These are phyloP conservation scores for Fusarium vanettenii DNA, from an alignment of 2,329 filamentous ascomycete species.

Conservation along the genomic window DNA sequence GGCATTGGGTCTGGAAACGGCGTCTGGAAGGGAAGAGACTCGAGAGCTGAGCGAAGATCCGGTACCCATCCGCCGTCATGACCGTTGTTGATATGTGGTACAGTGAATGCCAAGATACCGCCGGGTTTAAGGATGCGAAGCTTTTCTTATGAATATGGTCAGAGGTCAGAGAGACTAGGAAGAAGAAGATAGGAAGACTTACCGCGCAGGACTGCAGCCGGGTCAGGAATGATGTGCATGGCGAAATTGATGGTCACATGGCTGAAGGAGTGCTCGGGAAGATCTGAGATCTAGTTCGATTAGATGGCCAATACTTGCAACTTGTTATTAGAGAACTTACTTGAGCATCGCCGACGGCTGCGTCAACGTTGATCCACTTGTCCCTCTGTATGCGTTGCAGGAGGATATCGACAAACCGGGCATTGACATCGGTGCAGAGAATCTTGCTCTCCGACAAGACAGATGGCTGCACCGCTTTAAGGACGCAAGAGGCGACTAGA, in stretches of 20 bases:
- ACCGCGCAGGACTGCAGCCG: neutral
- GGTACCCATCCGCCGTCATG: neutral
- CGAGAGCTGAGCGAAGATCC: neutral
- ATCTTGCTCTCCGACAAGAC: neutral
- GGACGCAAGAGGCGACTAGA: neutral
- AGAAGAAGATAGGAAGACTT: neutral
- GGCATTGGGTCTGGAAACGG: neutral
- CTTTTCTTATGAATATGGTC: neutral
- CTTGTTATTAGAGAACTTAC: neutral
- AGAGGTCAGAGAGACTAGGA: neutral
- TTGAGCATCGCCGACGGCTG: neutral
- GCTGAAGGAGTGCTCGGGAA: neutral
- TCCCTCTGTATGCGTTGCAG: neutral
- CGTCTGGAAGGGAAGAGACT: neutral
- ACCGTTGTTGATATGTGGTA: neutral
- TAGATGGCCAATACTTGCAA: neutral
- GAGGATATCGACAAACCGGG: neutral
- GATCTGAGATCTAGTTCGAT: neutral
- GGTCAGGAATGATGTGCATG: neutral
- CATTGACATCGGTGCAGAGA: neutral
- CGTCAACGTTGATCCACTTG: neutral
- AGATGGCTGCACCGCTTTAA: neutral
- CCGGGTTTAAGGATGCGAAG: neutral
- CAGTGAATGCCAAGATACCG: neutral
- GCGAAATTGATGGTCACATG: neutral